Evolutionary conservation across 202 grass and related monocot genomes (phyloP).

Genomic region (Brachypodium distachyon): DNA sequence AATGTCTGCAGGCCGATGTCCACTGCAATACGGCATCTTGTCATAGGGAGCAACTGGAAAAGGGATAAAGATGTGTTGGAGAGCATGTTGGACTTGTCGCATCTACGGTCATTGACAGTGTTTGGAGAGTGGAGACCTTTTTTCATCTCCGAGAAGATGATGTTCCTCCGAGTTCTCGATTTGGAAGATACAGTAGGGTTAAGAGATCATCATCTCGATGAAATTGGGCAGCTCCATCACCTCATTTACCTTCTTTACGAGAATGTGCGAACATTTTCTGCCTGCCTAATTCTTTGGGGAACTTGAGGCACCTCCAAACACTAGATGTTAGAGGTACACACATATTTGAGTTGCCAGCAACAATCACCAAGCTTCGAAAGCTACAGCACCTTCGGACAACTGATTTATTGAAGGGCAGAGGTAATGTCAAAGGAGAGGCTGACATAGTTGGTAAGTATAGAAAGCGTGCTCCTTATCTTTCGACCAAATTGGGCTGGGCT

Average conservation of each 20-base stretch:
- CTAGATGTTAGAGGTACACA: slow-evolving; percentile 17
- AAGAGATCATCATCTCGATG: background rate
- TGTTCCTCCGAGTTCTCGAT: slow-evolving; percentile 19
- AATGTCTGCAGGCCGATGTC: too few species aligned
- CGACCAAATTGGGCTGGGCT: too few species aligned
- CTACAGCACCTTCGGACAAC: slow-evolving; percentile 17
- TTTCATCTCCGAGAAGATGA: background rate
- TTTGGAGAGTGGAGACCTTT: background rate
- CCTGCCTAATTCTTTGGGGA: background rate
- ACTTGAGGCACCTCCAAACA: background rate
- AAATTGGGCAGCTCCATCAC: background rate
- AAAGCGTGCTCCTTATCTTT: background rate
- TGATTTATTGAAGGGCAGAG: background rate
- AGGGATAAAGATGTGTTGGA: background rate
- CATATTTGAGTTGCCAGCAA: background rate
- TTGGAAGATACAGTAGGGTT: background rate
- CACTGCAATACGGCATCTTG: background rate
- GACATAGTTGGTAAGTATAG: background rate
- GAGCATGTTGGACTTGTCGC: background rate
- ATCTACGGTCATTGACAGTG: background rate
- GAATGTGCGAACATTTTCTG: fast-evolving
- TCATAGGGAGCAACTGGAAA: background rate
- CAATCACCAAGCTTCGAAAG: slow-evolving; percentile 9
- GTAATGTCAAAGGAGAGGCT: background rate
- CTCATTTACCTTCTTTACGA: background rate